Conservation (phyloP, 2,329 filamentous ascomycete species). For the Sclerotinia nivalis region DNA sequence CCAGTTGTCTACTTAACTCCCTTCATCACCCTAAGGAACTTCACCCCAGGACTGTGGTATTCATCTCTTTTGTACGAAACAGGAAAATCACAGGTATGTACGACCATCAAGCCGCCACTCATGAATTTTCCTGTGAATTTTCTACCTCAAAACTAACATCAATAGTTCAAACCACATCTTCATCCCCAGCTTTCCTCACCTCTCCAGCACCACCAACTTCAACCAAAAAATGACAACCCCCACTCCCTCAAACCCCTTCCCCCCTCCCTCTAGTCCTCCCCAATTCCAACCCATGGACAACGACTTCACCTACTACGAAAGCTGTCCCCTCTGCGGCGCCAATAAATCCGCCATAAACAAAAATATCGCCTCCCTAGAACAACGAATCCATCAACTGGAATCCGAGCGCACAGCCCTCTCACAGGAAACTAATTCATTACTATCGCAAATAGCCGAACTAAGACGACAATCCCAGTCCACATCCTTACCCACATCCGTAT, state of each 20-base stretch:
- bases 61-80: not conserved
- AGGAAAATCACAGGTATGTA: not conserved
- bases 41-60: not conserved
- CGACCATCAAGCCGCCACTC: not conserved
- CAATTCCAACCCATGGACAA: not conserved
- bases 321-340: not conserved
- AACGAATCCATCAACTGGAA: not conserved
- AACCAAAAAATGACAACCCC: not conserved
- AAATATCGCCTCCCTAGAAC: not conserved
- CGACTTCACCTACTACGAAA: not conserved
- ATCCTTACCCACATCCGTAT: no score
- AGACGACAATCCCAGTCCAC: no score
- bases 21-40: not conserved
- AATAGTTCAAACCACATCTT: not conserved
- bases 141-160: not conserved
- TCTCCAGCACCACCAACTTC: no score
- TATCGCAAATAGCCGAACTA: no score
- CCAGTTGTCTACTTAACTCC: not conserved
- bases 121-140: no score
- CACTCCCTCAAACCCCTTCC: no score
- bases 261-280: no score
- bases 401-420: not conserved
- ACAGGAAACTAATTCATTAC: not conserved
- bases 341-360: not conserved
- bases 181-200: not conserved